Evolutionary conservation across 495 filamentous ascomycete genomes (phyloP).

Genomic region (Tuber calosporum): DNA sequence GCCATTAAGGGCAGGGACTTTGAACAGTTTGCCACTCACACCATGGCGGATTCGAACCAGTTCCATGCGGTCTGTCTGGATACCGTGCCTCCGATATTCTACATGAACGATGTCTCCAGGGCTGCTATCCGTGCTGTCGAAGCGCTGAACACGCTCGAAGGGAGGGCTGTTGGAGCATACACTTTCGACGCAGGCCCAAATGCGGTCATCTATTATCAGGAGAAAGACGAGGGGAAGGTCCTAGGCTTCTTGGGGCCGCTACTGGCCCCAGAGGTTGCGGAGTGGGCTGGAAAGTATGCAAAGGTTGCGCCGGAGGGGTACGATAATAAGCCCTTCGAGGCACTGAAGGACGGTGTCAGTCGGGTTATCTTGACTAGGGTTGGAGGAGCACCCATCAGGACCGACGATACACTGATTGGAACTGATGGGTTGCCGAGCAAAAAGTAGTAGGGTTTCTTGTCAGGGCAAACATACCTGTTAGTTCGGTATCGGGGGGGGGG

Average conservation of each 20-base stretch:
- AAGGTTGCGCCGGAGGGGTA: constrained; percentile 49
- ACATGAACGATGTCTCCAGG: constrained; percentile 85
- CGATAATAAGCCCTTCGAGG: constrained; percentile 52
- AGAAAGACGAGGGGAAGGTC: constrained; percentile 63
- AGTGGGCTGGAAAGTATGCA: constrained; percentile 54
- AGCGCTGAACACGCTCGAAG: constrained; percentile 68
- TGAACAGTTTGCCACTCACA: constrained; percentile 74
- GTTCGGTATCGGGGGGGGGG: background rate
- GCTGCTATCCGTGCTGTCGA: constrained; percentile 83
- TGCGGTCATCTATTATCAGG: constrained; percentile 86
- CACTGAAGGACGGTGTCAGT: constrained; percentile 70
- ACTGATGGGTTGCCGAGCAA: constrained; percentile 56
- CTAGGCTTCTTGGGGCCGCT: constrained; percentile 59
- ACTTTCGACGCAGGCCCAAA: constrained; percentile 98
- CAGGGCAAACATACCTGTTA: background rate
- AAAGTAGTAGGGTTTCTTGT: constrained; percentile 7
- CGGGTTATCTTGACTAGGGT: constrained; percentile 86
- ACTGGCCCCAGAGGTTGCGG: constrained; percentile 50
- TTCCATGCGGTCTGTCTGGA: constrained; percentile 95
- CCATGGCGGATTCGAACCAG: constrained; percentile 90
- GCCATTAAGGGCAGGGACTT: constrained; percentile 75
- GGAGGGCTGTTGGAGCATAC: constrained; percentile 75
- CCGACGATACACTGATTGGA: constrained; percentile 68
- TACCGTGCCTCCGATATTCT: constrained; percentile 94
- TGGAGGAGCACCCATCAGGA: constrained; percentile 76